phyloP scores from a whole-genome alignment of 2,329 filamentous ascomycete genomes.

The Cladosporium sp. region DNA sequence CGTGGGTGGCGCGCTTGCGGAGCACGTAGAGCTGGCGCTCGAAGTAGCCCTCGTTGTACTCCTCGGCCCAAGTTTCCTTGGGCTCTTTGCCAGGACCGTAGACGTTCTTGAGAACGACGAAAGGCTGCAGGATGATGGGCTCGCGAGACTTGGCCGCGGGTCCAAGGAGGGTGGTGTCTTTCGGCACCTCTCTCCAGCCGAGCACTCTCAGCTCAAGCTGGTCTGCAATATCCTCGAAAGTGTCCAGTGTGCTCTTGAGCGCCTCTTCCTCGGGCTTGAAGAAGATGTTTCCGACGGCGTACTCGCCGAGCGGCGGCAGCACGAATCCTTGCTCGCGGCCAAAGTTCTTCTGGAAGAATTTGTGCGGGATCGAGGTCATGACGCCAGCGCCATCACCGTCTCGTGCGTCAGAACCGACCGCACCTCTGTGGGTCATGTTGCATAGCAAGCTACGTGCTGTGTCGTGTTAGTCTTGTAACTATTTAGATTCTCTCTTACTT shows the following conservation, averaged over 20 bases:
- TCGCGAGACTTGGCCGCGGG: slow-evolving; percentile 91
- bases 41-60: slow-evolving; percentile 82
- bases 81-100: slow-evolving; percentile 82
- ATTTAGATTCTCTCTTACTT: background rate
- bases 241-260: slow-evolving; percentile 83
- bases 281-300: slow-evolving; percentile 96
- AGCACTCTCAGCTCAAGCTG: slow-evolving; percentile 84
- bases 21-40: slow-evolving; percentile 93
- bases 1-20: slow-evolving; percentile 91
- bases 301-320: slow-evolving; percentile 85
- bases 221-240: slow-evolving; percentile 92
- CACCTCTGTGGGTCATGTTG: slow-evolving; percentile 99
- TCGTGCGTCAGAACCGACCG: slow-evolving; percentile 94
- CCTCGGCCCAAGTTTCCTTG: slow-evolving; percentile 72
- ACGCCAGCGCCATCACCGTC: slow-evolving; percentile 98
- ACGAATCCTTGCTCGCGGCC: slow-evolving; percentile 85
- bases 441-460: slow-evolving; percentile 88
- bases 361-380: slow-evolving; percentile 98
- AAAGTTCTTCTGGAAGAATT: slow-evolving; percentile 98
- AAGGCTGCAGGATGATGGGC: slow-evolving; percentile 92
- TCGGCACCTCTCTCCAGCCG: slow-evolving; percentile 93
- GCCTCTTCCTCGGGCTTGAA: slow-evolving; percentile 95
- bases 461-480: slow-evolving; percentile 36
- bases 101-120: slow-evolving; percentile 81
- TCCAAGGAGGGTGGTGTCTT: slow-evolving; percentile 88